Percentiles rank a stretch among this genome's conserved stretches.
Conservation (phyloP, 2,329 filamentous ascomycete species). For the Botryotinia calthae region DNA sequence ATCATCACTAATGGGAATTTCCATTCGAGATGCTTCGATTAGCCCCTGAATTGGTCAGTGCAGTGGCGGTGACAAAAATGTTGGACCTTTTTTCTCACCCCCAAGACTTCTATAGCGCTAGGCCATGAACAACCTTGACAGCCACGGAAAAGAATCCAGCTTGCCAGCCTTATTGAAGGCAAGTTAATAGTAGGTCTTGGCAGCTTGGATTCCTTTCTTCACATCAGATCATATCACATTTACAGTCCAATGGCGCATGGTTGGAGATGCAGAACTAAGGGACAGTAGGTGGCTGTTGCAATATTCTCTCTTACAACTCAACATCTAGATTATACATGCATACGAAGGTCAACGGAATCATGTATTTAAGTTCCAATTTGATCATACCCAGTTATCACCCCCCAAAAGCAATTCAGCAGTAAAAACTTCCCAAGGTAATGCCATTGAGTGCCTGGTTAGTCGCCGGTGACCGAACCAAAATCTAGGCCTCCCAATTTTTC, state of each 20-base stretch:
- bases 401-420: background rate
- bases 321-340: background rate
- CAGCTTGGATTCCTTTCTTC: background rate
- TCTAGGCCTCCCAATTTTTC: background rate
- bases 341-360: too few species aligned
- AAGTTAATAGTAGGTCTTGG: background rate
- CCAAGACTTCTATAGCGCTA: too few species aligned
- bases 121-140: background rate
- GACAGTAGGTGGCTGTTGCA: background rate
- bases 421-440: background rate
- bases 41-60: background rate
- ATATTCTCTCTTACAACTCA: background rate
- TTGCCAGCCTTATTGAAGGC: background rate
- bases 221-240: background rate
- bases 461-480: background rate
- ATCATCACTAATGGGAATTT: background rate
- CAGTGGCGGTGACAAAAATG: background rate
- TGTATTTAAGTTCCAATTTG: too few species aligned
- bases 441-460: background rate
- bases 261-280: background rate
- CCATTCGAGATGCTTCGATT: constrained; percentile 1
- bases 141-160: background rate
- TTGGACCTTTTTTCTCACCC: background rate
- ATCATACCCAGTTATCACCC: too few species aligned
- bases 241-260: background rate